These are phyloP conservation scores for Amylostereum areolatum DNA, from an alignment of 1,284 basidiomycete genomes.

Conservation along the genomic window DNA sequence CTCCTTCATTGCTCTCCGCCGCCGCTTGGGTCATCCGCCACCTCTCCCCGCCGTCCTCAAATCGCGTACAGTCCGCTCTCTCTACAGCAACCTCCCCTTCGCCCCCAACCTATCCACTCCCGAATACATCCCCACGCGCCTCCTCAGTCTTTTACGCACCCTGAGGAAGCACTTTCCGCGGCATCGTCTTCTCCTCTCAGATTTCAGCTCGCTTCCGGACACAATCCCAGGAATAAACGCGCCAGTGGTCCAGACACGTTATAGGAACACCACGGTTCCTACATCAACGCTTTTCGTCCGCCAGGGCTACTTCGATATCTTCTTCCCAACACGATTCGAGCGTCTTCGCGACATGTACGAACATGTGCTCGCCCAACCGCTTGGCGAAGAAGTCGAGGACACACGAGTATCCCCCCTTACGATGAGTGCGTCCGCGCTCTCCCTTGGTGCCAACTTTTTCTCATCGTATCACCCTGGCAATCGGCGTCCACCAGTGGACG, in stretches of 20 bases:
- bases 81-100: slow-evolving; percentile 74
- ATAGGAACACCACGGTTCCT: slow-evolving; percentile 79
- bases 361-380: slow-evolving; percentile 62
- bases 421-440: slow-evolving; percentile 42
- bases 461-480: slow-evolving; percentile 54
- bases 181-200: slow-evolving; percentile 88
- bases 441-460: slow-evolving; percentile 62
- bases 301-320: slow-evolving; percentile 98
- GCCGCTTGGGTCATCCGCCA: slow-evolving; percentile 46
- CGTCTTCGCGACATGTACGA: slow-evolving; percentile 86
- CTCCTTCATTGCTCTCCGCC: slow-evolving; percentile 65
- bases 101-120: slow-evolving; percentile 87
- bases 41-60: slow-evolving; percentile 56
- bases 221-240: slow-evolving; percentile 81
- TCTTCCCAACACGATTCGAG: slow-evolving; percentile 95
- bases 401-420: slow-evolving; percentile 44
- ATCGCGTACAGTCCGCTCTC: slow-evolving; percentile 48
- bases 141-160: slow-evolving; percentile 80
- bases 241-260: slow-evolving; percentile 95
- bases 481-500: slow-evolving; percentile 57
- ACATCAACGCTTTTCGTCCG: slow-evolving; percentile 89
- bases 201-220: slow-evolving; percentile 88
- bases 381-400: slow-evolving; percentile 21
- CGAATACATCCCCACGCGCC: slow-evolving; percentile 91
- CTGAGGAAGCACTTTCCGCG: slow-evolving; percentile 85